Evolutionary conservation across 2,329 filamentous ascomycete species (phyloP), one percentile per base, ranked within the genome.

Genomic region (Beauveria australis): DNA sequence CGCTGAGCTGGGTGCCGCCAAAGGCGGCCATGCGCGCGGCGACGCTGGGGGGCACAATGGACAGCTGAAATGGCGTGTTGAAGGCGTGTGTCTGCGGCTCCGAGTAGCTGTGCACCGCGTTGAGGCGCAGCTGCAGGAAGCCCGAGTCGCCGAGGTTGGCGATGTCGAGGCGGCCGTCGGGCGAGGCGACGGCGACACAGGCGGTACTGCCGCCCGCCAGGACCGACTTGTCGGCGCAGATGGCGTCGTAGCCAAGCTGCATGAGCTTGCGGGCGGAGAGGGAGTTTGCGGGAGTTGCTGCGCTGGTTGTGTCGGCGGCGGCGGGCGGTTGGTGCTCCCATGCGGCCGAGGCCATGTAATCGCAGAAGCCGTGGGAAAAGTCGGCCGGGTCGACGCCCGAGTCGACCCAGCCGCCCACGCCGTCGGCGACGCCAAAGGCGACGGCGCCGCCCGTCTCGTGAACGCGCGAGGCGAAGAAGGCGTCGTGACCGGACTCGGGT

Each of bases 131-230:
- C 63, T 96, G 88, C 60, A 97, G 82, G 72, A 92, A 97, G 37
- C 94, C 94, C 28, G 92, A 97, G 76, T 99, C 94, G 65, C 94
- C 94, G 40, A 99, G 81, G 74, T 99, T 99, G 63, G 94, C 94
- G 59, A 96, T 86, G 70, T 96, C 90, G 51, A 97, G 78, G 33
- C 77, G 82, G 14, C 94, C 94, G 67, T 89, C 81, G 1, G 84
- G 81, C 57, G 84, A 80, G 26, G 88, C 88, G 51, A 96, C 81
- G 14, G 86, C 93, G n/a, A 99, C 84, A 66, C 91, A 92, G 28
- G 94, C 94, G 5, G 94, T 99, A 71, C 91, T 95, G 18, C 94
- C 93, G 53, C 94, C 94, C 1, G 91, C 94, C 28, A 78, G 75
- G 64, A 99, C 88, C 47, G 79, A 78, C 22, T 81, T 76, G 73